phyloP scores from a whole-genome alignment of 2,329 filamentous ascomycete genomes.

The Epichloe aotearoae region DNA sequence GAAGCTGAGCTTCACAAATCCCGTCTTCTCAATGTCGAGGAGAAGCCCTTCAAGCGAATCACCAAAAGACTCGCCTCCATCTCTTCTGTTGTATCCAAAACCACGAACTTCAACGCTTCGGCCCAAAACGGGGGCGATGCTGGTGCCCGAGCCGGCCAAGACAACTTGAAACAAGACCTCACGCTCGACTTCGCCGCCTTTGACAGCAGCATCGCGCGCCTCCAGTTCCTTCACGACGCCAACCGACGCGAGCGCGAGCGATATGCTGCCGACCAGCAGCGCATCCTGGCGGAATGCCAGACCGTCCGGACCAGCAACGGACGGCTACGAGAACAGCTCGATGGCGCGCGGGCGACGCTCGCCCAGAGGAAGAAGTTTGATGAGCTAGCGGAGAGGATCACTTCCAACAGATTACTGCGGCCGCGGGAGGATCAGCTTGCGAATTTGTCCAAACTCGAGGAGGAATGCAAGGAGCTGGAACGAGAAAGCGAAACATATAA shows the following conservation, averaged over 20 bases:
- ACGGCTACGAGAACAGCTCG: conserved; percentile 59
- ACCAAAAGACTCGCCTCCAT: conserved; percentile 65
- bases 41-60: conserved; percentile 81
- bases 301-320: conserved; percentile 63
- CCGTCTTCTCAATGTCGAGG: conserved; percentile 79
- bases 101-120: conserved; percentile 10
- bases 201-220: conserved; percentile 71
- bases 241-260: conserved; percentile 74
- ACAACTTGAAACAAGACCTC: conserved; percentile 65
- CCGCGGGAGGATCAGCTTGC: conserved; percentile 72
- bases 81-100: conserved; percentile 41
- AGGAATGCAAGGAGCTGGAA: conserved; percentile 79
- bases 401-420: conserved; percentile 63
- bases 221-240: conserved; percentile 74
- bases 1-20: conserved; percentile 78
- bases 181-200: conserved; percentile 81
- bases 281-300: conserved; percentile 67
- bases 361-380: conserved; percentile 76
- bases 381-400: conserved; percentile 76
- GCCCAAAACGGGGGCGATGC: conserved; percentile 28
- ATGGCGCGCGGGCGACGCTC: conserved; percentile 61
- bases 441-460: conserved; percentile 68
- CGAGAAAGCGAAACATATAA: conserved; percentile 72
- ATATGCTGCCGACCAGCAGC: conserved; percentile 67
- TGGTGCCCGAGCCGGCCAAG: conserved; percentile 18